Evolutionary conservation across 257 asterid genomes (phyloP).

Genomic region (Rauvolfia tetraphylla): DNA sequence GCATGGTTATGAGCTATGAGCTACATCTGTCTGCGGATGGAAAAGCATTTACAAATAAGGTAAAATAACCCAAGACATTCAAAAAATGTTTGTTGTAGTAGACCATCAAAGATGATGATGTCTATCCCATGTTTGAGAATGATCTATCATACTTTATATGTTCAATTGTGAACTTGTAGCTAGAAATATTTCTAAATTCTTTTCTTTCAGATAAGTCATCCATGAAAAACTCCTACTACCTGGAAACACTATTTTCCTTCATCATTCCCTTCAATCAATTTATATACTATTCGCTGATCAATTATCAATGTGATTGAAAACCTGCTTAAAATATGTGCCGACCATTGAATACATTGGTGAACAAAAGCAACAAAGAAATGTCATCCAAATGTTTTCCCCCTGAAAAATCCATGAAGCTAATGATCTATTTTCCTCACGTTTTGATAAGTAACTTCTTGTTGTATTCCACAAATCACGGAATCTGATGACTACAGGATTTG

Average conservation of each 20-base stretch:
- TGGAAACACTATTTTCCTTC: too few relatives aligned
- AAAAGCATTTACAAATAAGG: neutral
- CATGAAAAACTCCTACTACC: too few relatives aligned
- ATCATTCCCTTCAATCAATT: too few relatives aligned
- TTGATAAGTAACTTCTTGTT: neutral
- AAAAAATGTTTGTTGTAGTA: neutral
- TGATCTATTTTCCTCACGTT: neutral
- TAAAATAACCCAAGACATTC: neutral
- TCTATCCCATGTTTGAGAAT: too few relatives aligned
- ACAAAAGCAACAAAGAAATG: too few relatives aligned
- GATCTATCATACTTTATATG: too few relatives aligned
- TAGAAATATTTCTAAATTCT: too few relatives aligned
- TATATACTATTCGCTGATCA: neutral
- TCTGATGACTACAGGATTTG: neutral
- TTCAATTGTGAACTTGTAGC: too few relatives aligned
- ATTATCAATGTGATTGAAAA: neutral
- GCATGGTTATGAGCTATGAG: constrained; percentile 99
- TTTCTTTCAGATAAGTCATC: too few relatives aligned
- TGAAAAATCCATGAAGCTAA: neutral
- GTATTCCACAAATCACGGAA: neutral
- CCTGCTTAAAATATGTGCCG: too few relatives aligned
- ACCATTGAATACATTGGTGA: too few relatives aligned
- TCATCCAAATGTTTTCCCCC: neutral
- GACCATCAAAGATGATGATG: neutral
- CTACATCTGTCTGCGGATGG: constrained; percentile 64